Conservation (phyloP, 169 alveolate genomes). For the Theileria annulata region DNA sequence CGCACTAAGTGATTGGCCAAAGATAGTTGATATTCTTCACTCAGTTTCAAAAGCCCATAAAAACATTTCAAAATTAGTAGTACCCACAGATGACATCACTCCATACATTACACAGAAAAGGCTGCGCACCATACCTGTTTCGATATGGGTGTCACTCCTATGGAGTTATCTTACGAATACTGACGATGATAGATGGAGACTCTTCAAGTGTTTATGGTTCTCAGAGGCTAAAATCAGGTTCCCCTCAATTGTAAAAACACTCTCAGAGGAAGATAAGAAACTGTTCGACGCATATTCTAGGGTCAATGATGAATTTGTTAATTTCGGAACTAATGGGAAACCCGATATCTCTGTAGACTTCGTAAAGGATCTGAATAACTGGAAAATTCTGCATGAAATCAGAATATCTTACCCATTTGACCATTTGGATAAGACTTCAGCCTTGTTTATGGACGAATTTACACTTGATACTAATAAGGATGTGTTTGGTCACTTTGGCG, state of each 20-base stretch:
- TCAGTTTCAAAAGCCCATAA: neutral
- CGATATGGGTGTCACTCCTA: conserved; percentile 9
- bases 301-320: neutral
- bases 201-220: conserved; percentile 10
- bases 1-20: conserved; percentile 38
- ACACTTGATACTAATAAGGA: neutral
- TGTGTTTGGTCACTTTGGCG: neutral
- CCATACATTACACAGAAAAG: neutral
- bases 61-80: neutral
- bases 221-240: conserved; percentile 23
- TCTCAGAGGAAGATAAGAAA: neutral
- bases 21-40: conserved; percentile 15
- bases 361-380: conserved; percentile 14
- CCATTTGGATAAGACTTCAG: neutral
- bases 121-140: neutral
- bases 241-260: conserved; percentile 13
- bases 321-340: neutral
- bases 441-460: neutral
- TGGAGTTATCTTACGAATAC: conserved; percentile 7
- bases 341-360: conserved; percentile 1
- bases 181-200: conserved; percentile 11
- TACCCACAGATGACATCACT: neutral
- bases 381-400: conserved; percentile 25
- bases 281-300: neutral
- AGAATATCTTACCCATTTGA: conserved; percentile 12